Conservation (phyloP, 495 filamentous ascomycete genomes). For the Tuber microsphaerosporum region DNA sequence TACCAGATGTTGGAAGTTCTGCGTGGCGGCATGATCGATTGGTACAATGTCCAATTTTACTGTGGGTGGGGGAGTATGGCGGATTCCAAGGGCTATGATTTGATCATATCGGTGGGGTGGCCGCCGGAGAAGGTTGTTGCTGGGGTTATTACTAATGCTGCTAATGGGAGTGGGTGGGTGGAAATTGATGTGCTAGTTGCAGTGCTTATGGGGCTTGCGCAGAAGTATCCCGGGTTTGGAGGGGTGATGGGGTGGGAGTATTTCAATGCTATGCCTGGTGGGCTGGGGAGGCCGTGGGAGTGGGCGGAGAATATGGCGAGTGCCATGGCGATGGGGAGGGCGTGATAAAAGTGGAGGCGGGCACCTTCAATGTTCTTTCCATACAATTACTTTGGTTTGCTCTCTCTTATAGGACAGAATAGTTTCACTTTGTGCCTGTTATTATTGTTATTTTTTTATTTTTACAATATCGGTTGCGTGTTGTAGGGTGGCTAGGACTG, state of each 20-base stretch:
- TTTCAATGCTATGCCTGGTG: constrained; percentile 62
- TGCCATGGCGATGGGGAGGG: constrained; percentile 45
- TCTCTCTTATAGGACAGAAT: neutral
- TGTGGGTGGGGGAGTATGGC: constrained; percentile 66
- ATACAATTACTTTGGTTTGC: neutral
- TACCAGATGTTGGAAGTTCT: constrained; percentile 60
- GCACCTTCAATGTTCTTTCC: neutral
- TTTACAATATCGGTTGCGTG: neutral
- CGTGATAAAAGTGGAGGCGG: neutral
- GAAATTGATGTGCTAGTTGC: constrained; percentile 47
- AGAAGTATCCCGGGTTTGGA: constrained; percentile 59
- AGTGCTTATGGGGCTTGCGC: constrained; percentile 47
- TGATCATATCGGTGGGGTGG: constrained; percentile 59
- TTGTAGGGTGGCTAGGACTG: neutral
- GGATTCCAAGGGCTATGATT: constrained; percentile 55
- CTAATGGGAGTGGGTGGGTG: constrained; percentile 59
- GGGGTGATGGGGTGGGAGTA: constrained; percentile 87
- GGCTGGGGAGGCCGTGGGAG: constrained; percentile 55
- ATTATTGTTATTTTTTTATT: neutral
- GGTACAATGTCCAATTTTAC: constrained; percentile 85
- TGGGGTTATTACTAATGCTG: constrained; percentile 64
- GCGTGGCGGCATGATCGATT: constrained; percentile 59
- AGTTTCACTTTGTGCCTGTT: neutral
- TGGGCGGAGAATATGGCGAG: constrained; percentile 60
- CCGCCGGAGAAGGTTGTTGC: constrained; percentile 59